Percentiles rank a stretch among this genome's conserved stretches.
Conservation (phyloP, 371 early-diverging fungal species). For the Circinella umbellata region DNA sequence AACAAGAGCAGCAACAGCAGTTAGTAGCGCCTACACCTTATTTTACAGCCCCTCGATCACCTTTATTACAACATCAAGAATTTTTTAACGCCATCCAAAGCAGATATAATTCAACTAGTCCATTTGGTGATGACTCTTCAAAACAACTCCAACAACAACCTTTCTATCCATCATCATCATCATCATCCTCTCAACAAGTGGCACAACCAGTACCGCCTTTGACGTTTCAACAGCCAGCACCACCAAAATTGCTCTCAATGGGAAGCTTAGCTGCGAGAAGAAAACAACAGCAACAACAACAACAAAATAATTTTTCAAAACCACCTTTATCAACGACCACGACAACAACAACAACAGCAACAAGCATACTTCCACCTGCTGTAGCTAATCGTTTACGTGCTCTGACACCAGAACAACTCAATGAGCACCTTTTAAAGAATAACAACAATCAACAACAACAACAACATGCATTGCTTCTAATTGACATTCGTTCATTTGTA, state of each 20-base stretch:
- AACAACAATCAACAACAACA: not conserved
- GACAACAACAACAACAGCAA: not conserved
- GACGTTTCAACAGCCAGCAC: not conserved
- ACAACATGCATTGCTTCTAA: constrained; percentile 28
- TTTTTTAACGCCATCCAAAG: constrained; percentile 55
- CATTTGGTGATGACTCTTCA: constrained; percentile 28
- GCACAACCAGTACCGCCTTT: not conserved
- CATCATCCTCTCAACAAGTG: not conserved
- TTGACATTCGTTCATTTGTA: constrained; percentile 65
- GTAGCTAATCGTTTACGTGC: constrained; percentile 3
- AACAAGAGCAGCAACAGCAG: not conserved
- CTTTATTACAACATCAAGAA: constrained; percentile 43
- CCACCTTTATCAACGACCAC: not conserved
- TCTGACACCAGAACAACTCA: constrained; percentile 9
- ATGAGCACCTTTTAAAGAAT: constrained; percentile 9
- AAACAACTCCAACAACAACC: constrained; percentile 13
- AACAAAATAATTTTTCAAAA: not conserved
- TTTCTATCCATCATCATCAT: not conserved
- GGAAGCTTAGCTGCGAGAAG: constrained; percentile 7
- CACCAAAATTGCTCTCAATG: constrained; percentile 8
- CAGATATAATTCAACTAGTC: constrained; percentile 27
- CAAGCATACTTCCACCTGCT: not conserved
- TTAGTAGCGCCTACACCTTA: constrained; percentile 34
- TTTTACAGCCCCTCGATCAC: constrained; percentile 51
- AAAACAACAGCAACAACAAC: not conserved